Evolutionary conservation across 2,329 filamentous ascomycete genomes (phyloP).

Genomic region (Botrytis tulipae): DNA sequence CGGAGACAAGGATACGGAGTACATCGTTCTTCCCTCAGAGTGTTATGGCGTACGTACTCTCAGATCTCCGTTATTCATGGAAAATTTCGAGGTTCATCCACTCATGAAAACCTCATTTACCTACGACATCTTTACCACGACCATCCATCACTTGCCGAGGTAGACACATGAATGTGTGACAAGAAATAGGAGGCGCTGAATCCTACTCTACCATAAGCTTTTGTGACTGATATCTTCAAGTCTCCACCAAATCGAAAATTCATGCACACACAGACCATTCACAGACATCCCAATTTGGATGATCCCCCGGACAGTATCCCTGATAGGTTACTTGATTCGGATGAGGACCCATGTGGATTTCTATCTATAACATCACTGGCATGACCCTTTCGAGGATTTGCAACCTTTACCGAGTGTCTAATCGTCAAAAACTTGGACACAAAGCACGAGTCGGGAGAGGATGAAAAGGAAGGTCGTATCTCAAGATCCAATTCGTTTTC

Average conservation of each 20-base stretch:
- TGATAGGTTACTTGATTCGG: slow-evolving; percentile 6
- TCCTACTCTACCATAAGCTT: background rate
- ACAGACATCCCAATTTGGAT: slow-evolving; percentile 10
- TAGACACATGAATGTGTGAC: background rate
- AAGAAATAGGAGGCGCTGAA: slow-evolving; percentile 3
- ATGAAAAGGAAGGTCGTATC: slow-evolving; percentile 17
- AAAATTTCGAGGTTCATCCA: background rate
- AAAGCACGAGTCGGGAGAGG: background rate
- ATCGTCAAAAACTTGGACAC: background rate
- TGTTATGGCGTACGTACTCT: background rate
- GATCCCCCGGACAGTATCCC: slow-evolving; percentile 9
- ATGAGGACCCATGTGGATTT: background rate
- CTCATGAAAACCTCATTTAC: background rate
- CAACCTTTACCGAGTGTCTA: slow-evolving; percentile 9
- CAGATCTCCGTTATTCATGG: background rate
- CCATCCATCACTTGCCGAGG: background rate
- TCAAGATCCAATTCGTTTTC: background rate
- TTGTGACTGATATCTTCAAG: background rate
- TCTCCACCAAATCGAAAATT: background rate
- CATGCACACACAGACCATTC: slow-evolving; percentile 14
- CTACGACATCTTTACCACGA: background rate
- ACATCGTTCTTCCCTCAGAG: background rate
- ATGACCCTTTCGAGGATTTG: background rate
- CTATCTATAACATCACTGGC: slow-evolving; percentile 9
- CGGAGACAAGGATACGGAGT: background rate